Conservation (phyloP, 345 rosid genomes). For the Trapa bicornis region DNA sequence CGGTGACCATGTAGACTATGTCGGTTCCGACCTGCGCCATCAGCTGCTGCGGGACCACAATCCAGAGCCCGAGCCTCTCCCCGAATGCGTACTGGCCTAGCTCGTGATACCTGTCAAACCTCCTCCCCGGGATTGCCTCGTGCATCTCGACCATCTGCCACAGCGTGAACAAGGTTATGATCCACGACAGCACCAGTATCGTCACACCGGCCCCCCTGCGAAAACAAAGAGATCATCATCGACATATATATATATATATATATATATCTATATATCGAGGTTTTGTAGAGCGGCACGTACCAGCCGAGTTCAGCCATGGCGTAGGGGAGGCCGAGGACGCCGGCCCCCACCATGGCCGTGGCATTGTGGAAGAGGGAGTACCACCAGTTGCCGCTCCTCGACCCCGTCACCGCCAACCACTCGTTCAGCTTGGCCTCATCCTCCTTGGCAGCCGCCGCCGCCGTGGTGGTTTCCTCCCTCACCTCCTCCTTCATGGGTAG, state of each 20-base stretch:
- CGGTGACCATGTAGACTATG: constrained; percentile 56
- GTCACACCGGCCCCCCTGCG: background rate
- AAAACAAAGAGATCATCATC: no score
- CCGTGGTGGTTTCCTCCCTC: background rate
- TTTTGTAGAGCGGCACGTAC: constrained; percentile 10
- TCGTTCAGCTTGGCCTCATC: background rate
- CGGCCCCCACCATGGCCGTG: constrained; percentile 73
- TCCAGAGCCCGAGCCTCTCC: constrained; percentile 55
- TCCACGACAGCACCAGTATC: constrained; percentile 47
- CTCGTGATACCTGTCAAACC: constrained; percentile 67
- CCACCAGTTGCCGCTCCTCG: constrained; percentile 58
- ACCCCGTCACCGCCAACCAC: constrained; percentile 43
- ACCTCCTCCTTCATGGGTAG: background rate
- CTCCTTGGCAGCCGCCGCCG: background rate
- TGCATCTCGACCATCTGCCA: constrained; percentile 95
- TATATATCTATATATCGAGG: no score
- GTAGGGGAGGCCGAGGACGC: constrained; percentile 53
- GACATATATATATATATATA: no score
- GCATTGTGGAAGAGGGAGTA: constrained; percentile 57
- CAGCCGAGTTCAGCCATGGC: constrained; percentile 65
- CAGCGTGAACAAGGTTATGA: constrained; percentile 53
- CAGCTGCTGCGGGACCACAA: constrained; percentile 58
- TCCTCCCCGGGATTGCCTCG: constrained; percentile 54
- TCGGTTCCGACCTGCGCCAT: constrained; percentile 50
- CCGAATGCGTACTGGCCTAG: constrained; percentile 65